phyloP scores from a whole-genome alignment of 148 eudicot genomes.

The Dianthus caryophyllus region DNA sequence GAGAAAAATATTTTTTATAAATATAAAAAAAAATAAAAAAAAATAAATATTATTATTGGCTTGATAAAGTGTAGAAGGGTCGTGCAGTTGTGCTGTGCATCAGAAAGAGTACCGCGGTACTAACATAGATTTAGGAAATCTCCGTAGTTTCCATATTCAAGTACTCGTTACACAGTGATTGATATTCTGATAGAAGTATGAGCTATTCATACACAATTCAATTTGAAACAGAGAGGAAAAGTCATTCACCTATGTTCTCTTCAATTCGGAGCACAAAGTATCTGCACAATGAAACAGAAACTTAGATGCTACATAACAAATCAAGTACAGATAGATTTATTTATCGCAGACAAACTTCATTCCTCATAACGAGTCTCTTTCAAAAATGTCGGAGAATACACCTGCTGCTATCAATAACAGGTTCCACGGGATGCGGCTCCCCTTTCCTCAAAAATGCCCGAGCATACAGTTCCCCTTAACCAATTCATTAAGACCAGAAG shows the following conservation, averaged over 20 bases:
- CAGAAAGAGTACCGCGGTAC: neutral
- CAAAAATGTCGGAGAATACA: conserved; percentile 10
- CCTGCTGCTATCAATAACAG: conserved; percentile 99
- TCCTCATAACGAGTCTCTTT: neutral
- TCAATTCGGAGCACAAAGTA: conserved; percentile 95
- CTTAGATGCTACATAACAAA: neutral
- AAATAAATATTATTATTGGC: no score
- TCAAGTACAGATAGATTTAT: neutral
- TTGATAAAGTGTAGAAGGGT: neutral
- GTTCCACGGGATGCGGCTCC: conserved; percentile 93
- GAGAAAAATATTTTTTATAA: no score
- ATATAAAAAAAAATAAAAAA: no score
- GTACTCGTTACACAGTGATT: neutral
- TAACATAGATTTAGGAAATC: neutral
- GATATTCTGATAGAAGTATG: neutral
- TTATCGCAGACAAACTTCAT: neutral
- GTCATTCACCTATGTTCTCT: conserved; percentile 71
- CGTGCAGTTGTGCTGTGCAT: neutral
- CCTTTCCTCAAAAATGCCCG: conserved; percentile 89
- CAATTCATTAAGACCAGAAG: conserved; percentile 11
- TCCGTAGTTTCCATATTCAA: neutral
- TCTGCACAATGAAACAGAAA: conserved; percentile 46
- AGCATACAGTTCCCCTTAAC: conserved; percentile 85
- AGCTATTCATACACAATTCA: neutral
- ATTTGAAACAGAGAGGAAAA: neutral